Evolutionary conservation across 257 asterid genomes (phyloP).

Genomic region (Striga asiatica): DNA sequence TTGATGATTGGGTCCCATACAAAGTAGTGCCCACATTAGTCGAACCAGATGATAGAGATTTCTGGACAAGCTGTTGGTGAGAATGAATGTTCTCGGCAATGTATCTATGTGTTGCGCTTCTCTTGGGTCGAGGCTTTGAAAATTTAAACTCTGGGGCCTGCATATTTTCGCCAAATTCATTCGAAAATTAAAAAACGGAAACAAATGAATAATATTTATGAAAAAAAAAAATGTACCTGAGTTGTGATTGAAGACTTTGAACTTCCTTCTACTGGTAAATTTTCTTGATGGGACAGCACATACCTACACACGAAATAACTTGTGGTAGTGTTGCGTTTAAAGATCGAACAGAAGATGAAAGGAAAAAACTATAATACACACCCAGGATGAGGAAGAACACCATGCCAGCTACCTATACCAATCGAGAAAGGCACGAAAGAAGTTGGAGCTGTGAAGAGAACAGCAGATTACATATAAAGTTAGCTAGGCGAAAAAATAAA

Average conservation of each 20-base stretch:
- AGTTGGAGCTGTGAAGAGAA: constrained; percentile 27
- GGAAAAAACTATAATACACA: constrained; percentile 14
- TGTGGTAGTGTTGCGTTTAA: background rate
- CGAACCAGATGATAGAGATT: constrained; percentile 23
- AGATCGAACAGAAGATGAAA: background rate
- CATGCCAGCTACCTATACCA: constrained; percentile 32
- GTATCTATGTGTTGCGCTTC: constrained; percentile 41
- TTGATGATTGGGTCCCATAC: constrained; percentile 17
- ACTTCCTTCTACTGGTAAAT: too few species aligned
- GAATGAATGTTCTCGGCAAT: constrained; percentile 35
- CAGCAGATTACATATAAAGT: background rate
- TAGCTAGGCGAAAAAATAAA: too few species aligned
- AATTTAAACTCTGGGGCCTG: constrained; percentile 37
- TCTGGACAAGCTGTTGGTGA: constrained; percentile 35
- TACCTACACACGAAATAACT: constrained; percentile 24
- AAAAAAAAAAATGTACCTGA: constrained; percentile 30
- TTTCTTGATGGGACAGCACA: constrained; percentile 22
- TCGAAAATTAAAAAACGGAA: too few species aligned
- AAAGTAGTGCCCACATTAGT: constrained; percentile 19
- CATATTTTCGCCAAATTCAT: too few species aligned
- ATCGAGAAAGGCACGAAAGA: constrained; percentile 24
- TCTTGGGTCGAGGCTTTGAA: constrained; percentile 34
- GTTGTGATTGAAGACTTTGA: constrained; percentile 20
- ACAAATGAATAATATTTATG: background rate
- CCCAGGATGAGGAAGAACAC: constrained; percentile 38